Base-by-base conservation (phyloP, 768 basidiomycete genomes). In the Mycena haematopus region DNA sequence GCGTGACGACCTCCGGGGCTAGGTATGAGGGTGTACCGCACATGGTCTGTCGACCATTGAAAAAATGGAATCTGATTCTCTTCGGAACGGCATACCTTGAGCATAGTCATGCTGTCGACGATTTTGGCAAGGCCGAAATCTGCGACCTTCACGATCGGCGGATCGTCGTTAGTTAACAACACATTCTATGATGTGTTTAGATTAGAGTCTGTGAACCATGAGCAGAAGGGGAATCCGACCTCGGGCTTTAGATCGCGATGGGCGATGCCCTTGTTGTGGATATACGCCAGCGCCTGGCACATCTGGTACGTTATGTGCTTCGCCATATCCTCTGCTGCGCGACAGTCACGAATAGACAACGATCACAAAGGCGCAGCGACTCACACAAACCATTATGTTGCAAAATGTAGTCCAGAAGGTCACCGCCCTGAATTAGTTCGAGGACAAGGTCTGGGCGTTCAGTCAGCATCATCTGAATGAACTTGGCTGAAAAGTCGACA, bases 91-190 rank as follows among this genome's bases (percentile, higher is more conserved):
- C 86, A 17, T 65, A 93, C 93, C 66, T 83, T 83, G 14, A 94
- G 76, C 84, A 91, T 89, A 0, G 91, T 93, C 67, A 86, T 72
- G 65, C 86, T 88, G 65, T 93, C 88, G 24, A 93, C 87, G n/a
- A 90, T 86, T 73, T 99, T 99, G 1, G 96, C 96, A 8, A 98
- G 84, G 4, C 96, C 96, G 72, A 97, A 99, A 74, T 98, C 96
- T 2, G 96, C 96, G 17, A 98, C 89, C 72, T 98, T 98, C 68
- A 93, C 86, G 1, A 77, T 74, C 0, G 91, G 91, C 0, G 91
- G 91, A 2, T 79, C 66, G 44, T 88, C 84, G 11, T 72, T 78
- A 1, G 94, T 95, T n/a, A 97, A 75, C 2, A 96, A 83, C 8
- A 96, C 86, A 68, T 96, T 96, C 89, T 92, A 60, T n/a, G 42